These are phyloP conservation scores for Solanum rostratum DNA, from an alignment of 257 asterid species.

Conservation along the genomic window DNA sequence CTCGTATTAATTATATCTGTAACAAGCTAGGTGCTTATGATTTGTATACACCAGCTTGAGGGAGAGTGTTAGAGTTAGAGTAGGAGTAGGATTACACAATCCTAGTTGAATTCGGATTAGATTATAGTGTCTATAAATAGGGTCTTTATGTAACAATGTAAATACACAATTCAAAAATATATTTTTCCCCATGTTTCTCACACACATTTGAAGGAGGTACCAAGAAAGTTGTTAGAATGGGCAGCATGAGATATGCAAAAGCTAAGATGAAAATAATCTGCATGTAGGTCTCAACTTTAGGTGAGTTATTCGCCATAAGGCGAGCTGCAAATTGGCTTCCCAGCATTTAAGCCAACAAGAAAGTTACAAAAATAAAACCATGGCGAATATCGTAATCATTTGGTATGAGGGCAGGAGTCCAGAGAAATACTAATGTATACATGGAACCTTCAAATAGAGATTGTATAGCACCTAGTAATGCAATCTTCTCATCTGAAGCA, in stretches of 20 bases:
- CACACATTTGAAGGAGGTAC: conserved; percentile 50
- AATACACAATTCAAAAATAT: too few species aligned
- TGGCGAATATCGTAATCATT: conserved; percentile 93
- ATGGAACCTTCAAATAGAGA: conserved; percentile 97
- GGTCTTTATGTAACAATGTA: too few species aligned
- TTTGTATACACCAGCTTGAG: too few species aligned
- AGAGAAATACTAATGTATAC: conserved; percentile 93
- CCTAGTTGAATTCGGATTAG: too few species aligned
- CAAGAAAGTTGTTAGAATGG: conserved; percentile 56
- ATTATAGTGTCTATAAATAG: too few species aligned
- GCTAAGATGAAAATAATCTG: conserved; percentile 80
- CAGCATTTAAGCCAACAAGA: conserved; percentile 93
- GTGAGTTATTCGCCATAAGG: conserved; percentile 57
- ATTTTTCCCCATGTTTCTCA: too few species aligned
- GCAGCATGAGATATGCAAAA: conserved; percentile 75
- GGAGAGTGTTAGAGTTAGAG: too few species aligned
- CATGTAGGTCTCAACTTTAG: conserved; percentile 90
- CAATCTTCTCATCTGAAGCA: conserved; percentile 98
- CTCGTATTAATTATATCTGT: too few species aligned
- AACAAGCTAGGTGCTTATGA: too few species aligned
- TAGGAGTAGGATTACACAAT: too few species aligned
- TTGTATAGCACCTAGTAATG: too few species aligned
- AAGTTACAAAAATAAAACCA: conserved; percentile 89
- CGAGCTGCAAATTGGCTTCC: conserved; percentile 98
- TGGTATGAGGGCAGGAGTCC: conserved; percentile 98